Conservation (phyloP, 2,329 filamentous ascomycete species). For the Albophoma yamanashiensis region DNA sequence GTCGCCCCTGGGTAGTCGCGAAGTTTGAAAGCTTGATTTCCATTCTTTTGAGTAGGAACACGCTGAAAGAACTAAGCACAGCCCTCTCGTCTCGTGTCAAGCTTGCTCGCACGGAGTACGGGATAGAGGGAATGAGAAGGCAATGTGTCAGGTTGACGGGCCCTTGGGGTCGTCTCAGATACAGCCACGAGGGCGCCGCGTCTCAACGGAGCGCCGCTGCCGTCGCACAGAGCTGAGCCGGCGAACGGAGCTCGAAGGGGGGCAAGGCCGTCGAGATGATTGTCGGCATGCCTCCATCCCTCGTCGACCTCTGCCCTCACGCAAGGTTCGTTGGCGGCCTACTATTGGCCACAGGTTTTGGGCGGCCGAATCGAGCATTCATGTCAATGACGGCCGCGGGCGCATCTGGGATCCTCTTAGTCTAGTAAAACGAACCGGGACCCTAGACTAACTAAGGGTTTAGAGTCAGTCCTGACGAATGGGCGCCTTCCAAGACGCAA, state of each 20-base stretch:
- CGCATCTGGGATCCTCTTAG: no score
- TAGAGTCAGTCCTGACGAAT: background rate
- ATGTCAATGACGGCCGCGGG: background rate
- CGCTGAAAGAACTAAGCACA: no score
- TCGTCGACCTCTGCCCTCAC: no score
- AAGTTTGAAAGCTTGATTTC: background rate
- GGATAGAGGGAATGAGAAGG: background rate
- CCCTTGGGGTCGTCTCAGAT: background rate
- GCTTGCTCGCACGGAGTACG: no score
- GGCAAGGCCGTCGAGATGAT: no score
- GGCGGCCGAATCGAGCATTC: background rate
- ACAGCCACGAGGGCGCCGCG: background rate
- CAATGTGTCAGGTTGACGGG: background rate
- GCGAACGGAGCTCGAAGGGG: background rate
- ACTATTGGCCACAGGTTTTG: background rate
- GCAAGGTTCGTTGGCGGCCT: no score
- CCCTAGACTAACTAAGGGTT: no score
- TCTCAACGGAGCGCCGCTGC: background rate
- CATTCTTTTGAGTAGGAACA: background rate
- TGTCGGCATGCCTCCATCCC: no score
- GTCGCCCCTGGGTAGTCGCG: background rate
- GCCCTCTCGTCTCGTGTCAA: background rate
- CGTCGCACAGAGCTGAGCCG: background rate
- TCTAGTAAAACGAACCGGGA: no score
- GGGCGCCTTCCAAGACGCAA: background rate